Evolutionary conservation across 2,329 filamentous ascomycete genomes (phyloP).

Genomic region (Xylariaceae sp.): DNA sequence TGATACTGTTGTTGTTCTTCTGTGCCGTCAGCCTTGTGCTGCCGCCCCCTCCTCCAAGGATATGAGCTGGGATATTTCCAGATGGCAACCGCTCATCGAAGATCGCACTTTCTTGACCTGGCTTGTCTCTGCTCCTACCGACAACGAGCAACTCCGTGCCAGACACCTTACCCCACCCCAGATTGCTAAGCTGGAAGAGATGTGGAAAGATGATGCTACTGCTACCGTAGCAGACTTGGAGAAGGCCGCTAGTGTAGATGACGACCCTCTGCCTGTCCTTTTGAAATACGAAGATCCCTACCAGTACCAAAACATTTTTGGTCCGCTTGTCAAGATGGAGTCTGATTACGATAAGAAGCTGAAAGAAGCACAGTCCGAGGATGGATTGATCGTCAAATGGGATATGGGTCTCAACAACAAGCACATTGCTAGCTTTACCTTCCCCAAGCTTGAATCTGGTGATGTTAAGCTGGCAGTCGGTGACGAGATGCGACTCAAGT

Average conservation of each 20-base stretch:
- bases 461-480: conserved; percentile 97
- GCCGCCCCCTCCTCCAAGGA: conserved; percentile 94
- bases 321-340: conserved; percentile 96
- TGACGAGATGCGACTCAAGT: conserved; percentile 96
- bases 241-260: conserved; percentile 85
- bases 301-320: conserved; percentile 98
- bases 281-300: conserved; percentile 95
- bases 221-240: conserved; percentile 90
- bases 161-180: conserved; percentile 89
- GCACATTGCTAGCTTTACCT: conserved; percentile 88
- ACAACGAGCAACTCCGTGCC: conserved; percentile 92
- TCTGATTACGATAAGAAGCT: conserved; percentile 98
- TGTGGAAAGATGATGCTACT: conserved; percentile 93
- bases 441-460: conserved; percentile 94
- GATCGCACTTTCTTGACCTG: conserved; percentile 92
- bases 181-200: conserved; percentile 93
- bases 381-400: conserved; percentile 91
- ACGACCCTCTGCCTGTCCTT: conserved; percentile 89
- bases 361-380: conserved; percentile 96
- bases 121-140: conserved; percentile 84
- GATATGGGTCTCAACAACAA: conserved; percentile 96
- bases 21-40: conserved; percentile 95
- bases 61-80: conserved; percentile 98
- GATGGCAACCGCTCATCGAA: conserved; percentile 96
- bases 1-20: conserved; percentile 92